These are phyloP conservation scores for Rubia yunnanensis DNA, from an alignment of 257 asterid genomes.

Conservation along the genomic window DNA sequence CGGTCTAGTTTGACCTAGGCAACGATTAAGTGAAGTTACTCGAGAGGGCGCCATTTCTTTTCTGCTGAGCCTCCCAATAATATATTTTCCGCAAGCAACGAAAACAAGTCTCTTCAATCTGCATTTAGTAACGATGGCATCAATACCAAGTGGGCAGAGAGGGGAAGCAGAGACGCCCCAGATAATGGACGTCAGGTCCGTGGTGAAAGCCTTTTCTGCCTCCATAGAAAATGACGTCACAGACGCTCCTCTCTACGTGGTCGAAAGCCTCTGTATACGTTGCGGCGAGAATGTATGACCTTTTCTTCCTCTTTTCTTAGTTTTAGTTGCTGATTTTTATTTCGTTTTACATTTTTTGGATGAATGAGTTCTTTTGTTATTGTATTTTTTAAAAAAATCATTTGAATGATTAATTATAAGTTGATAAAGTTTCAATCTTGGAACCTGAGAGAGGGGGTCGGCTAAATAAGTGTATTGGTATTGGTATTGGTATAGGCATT, in stretches of 20 bases:
- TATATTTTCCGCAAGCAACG: no score
- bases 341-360: neutral
- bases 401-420: neutral
- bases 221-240: slow-evolving; percentile 27
- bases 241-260: slow-evolving; percentile 60
- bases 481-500: neutral
- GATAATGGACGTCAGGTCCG: slow-evolving; percentile 67
- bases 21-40: no score
- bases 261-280: slow-evolving; percentile 97
- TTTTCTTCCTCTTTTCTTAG: neutral
- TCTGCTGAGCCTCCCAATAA: no score
- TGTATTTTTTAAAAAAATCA: neutral
- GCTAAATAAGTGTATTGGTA: neutral
- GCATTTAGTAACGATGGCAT: neutral
- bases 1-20: no score
- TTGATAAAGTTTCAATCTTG: neutral
- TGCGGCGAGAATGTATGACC: slow-evolving; percentile 62
- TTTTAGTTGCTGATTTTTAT: no score
- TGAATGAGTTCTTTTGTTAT: neutral
- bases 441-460: neutral
- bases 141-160: neutral
- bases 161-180: neutral
- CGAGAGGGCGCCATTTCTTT: no score
- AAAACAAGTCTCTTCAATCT: neutral
- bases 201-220: slow-evolving; percentile 69